These are phyloP conservation scores for Plenodomus lindquistii DNA, from an alignment of 2,329 filamentous ascomycete genomes.

Conservation along the genomic window DNA sequence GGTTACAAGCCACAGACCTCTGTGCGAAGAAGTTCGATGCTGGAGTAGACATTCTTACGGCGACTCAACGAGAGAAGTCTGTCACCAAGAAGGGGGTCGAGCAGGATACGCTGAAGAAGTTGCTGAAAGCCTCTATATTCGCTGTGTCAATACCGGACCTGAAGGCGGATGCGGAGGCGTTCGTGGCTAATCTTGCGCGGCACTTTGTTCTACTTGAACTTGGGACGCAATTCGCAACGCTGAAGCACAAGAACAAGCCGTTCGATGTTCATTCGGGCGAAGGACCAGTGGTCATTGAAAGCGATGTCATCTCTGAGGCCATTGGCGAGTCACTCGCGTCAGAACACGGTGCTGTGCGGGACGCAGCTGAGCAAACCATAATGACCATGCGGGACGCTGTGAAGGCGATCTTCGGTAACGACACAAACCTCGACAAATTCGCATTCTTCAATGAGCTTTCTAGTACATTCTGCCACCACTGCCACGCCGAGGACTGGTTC, in stretches of 20 bases:
- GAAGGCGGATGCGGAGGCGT: constrained; percentile 71
- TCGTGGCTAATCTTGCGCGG: constrained; percentile 79
- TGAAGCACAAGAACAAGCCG: constrained; percentile 74
- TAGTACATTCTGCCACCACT: constrained; percentile 87
- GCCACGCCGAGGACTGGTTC: constrained; percentile 98
- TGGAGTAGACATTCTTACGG: constrained; percentile 71
- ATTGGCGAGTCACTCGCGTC: constrained; percentile 89
- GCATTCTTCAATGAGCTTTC: constrained; percentile 84
- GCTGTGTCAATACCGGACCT: constrained; percentile 82
- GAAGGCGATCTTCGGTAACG: constrained; percentile 75
- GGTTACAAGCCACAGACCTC: constrained; percentile 87
- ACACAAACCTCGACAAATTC: constrained; percentile 71
- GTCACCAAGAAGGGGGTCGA: constrained; percentile 85
- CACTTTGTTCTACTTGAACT: constrained; percentile 93
- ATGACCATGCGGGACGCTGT: constrained; percentile 77
- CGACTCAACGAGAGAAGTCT: constrained; percentile 78
- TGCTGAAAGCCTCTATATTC: constrained; percentile 87
- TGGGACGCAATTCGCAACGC: constrained; percentile 77
- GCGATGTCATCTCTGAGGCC: constrained; percentile 83
- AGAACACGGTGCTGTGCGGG: constrained; percentile 77
- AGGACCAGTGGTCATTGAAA: constrained; percentile 83
- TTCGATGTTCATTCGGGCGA: constrained; percentile 89
- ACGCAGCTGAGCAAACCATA: constrained; percentile 79
- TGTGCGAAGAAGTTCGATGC: constrained; percentile 71
- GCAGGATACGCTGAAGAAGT: constrained; percentile 78